phyloP scores from a whole-genome alignment of 495 filamentous ascomycete species.

The Lophium mytilinum region DNA sequence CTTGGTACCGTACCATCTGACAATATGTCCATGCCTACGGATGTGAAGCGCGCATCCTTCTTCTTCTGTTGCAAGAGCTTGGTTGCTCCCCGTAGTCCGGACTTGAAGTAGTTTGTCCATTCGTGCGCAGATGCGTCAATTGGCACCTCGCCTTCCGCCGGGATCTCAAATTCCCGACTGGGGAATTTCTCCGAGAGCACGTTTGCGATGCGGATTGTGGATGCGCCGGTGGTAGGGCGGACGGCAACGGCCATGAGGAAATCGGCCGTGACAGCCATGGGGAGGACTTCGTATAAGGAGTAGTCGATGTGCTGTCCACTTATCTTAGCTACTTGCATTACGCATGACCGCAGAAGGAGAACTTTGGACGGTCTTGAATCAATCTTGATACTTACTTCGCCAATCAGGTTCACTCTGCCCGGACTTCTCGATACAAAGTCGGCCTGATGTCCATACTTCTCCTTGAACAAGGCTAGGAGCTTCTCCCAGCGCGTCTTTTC shows the following conservation, averaged over 20 bases:
- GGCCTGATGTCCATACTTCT: conserved; percentile 59
- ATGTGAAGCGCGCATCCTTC: conserved; percentile 44
- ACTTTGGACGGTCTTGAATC: no score
- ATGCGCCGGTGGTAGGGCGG: conserved; percentile 36
- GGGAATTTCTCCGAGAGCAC: conserved; percentile 69
- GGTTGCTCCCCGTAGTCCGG: conserved; percentile 73
- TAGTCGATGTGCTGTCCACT: conserved; percentile 77
- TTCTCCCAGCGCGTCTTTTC: conserved; percentile 62
- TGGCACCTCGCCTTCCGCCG: conserved; percentile 37
- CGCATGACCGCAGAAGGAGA: not conserved
- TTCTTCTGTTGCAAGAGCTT: conserved; percentile 66
- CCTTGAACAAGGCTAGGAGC: conserved; percentile 63
- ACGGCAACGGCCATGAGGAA: conserved; percentile 78
- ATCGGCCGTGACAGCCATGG: conserved; percentile 89
- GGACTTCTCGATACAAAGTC: conserved; percentile 86
- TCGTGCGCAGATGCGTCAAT: conserved; percentile 48
- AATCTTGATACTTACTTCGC: conserved; percentile 55
- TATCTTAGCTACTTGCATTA: conserved; percentile 1
- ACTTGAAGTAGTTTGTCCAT: conserved; percentile 98
- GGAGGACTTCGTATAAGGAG: conserved; percentile 88
- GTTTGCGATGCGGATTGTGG: conserved; percentile 64
- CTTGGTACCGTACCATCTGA: conserved; percentile 87
- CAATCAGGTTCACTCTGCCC: conserved; percentile 95
- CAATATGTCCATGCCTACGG: conserved; percentile 76
- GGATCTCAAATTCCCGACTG: conserved; percentile 64